phyloP scores from a whole-genome alignment of 306 rosid species.

The Citrullus amarus region DNA sequence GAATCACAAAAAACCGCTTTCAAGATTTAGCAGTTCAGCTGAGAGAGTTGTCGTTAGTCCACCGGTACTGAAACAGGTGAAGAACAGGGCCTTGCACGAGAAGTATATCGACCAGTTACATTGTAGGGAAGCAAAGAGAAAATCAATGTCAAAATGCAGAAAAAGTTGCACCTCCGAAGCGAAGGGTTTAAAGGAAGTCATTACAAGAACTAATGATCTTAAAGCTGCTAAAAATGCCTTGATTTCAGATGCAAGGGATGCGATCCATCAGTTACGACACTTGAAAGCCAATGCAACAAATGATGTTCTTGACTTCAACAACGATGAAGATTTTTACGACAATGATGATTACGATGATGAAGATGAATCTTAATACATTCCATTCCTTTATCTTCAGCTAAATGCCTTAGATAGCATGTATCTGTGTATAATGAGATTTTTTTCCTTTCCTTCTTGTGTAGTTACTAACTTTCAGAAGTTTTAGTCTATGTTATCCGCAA shows the following conservation, averaged over 20 bases:
- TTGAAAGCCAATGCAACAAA: constrained; percentile 18
- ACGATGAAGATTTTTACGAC: constrained; percentile 14
- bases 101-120: constrained; percentile 69
- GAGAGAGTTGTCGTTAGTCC: constrained; percentile 48
- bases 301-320: constrained; percentile 24
- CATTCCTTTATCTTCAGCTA: not conserved
- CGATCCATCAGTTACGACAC: constrained; percentile 41
- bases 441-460: not conserved
- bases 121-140: constrained; percentile 54
- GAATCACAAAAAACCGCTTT: constrained; percentile 34
- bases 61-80: constrained; percentile 61
- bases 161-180: constrained; percentile 6
- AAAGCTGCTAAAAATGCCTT: constrained; percentile 56
- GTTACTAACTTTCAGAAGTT: not conserved
- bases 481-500: not conserved
- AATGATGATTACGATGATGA: constrained; percentile 17
- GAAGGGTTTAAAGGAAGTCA: constrained; percentile 16
- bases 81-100: constrained; percentile 58
- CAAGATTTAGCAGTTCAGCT: constrained; percentile 34
- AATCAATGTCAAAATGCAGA: constrained; percentile 19
- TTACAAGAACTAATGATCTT: constrained; percentile 25
- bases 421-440: not conserved
- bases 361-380: constrained; percentile 22
- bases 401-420: not conserved
- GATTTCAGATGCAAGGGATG: constrained; percentile 66